A percentile compares a stretch with the other conserved stretches of the same genome.
Conservation (phyloP, 202 grass and related monocot genomes). For the Eragrostis tef region DNA sequence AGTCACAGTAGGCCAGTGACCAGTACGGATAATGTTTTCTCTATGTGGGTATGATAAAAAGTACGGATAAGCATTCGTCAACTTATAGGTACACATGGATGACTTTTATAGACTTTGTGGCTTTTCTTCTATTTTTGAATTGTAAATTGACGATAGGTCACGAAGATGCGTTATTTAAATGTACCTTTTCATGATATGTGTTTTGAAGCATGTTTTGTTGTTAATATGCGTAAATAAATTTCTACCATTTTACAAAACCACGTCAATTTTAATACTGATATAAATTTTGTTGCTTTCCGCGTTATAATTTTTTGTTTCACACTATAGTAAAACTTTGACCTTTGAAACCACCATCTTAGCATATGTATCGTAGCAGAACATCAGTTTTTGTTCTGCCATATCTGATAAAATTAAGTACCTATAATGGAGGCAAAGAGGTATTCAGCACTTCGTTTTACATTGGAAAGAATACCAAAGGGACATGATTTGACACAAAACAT, state of each 20-base stretch:
- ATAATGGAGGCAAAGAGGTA: no score
- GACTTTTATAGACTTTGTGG: fast-evolving
- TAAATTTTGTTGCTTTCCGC: no score
- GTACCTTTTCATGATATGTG: fast-evolving
- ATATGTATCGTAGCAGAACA: no score
- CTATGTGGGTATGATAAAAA: not conserved
- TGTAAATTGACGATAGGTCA: not conserved
- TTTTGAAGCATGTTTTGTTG: not conserved
- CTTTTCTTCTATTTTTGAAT: not conserved
- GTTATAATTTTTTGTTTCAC: not conserved
- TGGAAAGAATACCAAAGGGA: no score
- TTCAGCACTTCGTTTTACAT: no score
- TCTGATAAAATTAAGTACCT: no score
- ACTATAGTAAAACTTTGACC: not conserved
- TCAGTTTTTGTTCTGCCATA: no score
- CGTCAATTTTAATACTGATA: no score
- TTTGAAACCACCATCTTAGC: not conserved
- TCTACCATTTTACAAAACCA: not conserved
- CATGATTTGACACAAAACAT: no score
- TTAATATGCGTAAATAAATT: not conserved
- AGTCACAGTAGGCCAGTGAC: fast-evolving
- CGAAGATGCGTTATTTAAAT: fast-evolving
- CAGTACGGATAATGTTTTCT: fast-evolving
- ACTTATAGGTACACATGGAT: not conserved
- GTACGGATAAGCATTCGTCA: fast-evolving